phyloP scores from a whole-genome alignment of 2,329 filamentous ascomycete species.

The Beauveria pseudobassiana region DNA sequence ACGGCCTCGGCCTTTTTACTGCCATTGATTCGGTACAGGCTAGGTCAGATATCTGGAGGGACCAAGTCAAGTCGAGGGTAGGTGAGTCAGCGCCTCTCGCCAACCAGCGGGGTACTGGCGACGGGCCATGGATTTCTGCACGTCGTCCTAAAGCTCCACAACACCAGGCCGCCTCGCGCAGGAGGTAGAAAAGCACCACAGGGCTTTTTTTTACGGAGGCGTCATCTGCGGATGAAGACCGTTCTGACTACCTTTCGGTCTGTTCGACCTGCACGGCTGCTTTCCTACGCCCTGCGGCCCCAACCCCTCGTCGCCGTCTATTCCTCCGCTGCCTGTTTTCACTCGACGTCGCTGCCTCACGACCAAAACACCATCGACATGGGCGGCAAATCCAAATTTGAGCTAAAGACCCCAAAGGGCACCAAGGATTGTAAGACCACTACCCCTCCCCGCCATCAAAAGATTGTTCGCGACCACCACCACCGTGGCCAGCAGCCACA shows the following conservation, averaged over 20 bases:
- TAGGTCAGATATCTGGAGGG: not conserved
- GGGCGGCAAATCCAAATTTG: conserved; percentile 46
- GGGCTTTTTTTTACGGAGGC: conserved; percentile 8
- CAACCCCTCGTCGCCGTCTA: not conserved
- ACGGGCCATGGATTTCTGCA: conserved; percentile 6
- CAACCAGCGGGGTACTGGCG: not conserved
- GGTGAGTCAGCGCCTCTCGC: conserved; percentile 3
- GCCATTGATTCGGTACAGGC: not conserved
- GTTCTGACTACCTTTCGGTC: conserved; percentile 11
- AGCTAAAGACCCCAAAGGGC: conserved; percentile 84
- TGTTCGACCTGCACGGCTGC: conserved; percentile 10
- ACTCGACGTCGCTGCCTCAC: not conserved
- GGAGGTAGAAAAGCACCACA: conserved; percentile 9
- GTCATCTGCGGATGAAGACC: conserved; percentile 12
- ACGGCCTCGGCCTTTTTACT: too few relatives aligned
- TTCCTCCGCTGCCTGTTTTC: not conserved
- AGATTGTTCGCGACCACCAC: not conserved
- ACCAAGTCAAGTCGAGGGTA: not conserved
- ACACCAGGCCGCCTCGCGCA: conserved; percentile 10
- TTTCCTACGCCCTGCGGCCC: conserved; percentile 1
- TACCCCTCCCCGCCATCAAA: conserved; percentile 5
- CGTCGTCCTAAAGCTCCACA: conserved; percentile 10
- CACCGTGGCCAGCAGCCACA: not conserved
- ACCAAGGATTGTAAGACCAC: conserved; percentile 65
- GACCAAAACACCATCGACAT: conserved; percentile 18